Base-by-base conservation (phyloP, 2,329 filamentous ascomycete genomes). In the Macrophomina tecta region DNA sequence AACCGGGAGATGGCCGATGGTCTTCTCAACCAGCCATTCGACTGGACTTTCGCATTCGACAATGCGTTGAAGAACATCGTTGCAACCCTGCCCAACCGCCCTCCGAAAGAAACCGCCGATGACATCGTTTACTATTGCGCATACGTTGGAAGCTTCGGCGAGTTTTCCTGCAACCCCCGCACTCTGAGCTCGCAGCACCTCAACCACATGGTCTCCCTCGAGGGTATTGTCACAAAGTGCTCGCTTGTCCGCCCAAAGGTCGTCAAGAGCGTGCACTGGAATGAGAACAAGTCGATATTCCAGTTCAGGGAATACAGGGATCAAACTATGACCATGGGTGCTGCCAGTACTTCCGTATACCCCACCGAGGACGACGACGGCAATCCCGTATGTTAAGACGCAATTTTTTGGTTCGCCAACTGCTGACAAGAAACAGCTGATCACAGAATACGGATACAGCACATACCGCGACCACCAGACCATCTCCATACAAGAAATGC, bases 401-500 rank as follows among this genome's bases (percentile, higher is more conserved):
- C 16, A 65, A 30, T 48, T 16, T 1, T 8, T 61, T 56, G 16
- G 9, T 11, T 67, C 28, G 42, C 6, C 12, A 5, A 14, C 42
- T 38, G 42, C 45, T 68, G 23, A 42, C 64, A 68, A 45, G 23
- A 30, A 36, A 63, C 69, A 87, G 81, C 85, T 99, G 23, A 87
- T 93, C 67, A 99, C 95, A 3, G 95, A 99, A 77, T 99, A 98
- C 77, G 95, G 95, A 30, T 94, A 96, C 81, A 96, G 91, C 78
- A 95, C 91, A 61, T 99, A 97, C 81, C 87, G 94, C 75, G 95
- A 99, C 77, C 95, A 99, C 77, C 95, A 99, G 79, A 97, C 92
- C 16, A 93, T 99, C 68, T 97, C 94, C 0, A 97, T 99, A 71
- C 95, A 99, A 81, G 95, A 99, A 82, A 99, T 99, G 95, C 95